These are phyloP conservation scores for Clavulina sp. DNA, from an alignment of 768 basidiomycete genomes.

Conservation along the genomic window DNA sequence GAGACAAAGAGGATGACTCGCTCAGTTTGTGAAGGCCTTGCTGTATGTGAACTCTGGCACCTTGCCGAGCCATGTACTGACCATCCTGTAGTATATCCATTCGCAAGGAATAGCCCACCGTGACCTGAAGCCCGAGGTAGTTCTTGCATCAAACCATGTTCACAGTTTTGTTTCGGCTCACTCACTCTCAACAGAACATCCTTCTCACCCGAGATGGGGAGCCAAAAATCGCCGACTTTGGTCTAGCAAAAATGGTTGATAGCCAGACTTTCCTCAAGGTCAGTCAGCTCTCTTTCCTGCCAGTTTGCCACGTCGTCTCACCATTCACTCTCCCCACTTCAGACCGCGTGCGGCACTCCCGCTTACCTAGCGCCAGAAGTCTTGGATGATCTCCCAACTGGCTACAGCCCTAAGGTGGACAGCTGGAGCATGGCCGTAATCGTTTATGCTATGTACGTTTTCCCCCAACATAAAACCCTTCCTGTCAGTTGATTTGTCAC, in stretches of 20 bases:
- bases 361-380: slow-evolving; percentile 90
- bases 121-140: slow-evolving; percentile 61
- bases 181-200: slow-evolving; percentile 49
- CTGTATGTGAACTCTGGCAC: slow-evolving; percentile 14
- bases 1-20: slow-evolving; percentile 52
- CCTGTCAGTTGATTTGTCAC: too few species aligned
- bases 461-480: too few species aligned
- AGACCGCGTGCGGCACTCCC: slow-evolving; percentile 96
- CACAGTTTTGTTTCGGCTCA: neutral
- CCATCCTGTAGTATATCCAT: slow-evolving; percentile 17
- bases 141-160: neutral
- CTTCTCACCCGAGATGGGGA: slow-evolving; percentile 52
- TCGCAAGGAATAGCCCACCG: slow-evolving; percentile 70
- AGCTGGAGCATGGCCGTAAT: slow-evolving; percentile 96
- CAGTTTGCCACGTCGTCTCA: slow-evolving; percentile 6
- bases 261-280: slow-evolving; percentile 61
- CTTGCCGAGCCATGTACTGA: too few species aligned
- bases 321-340: neutral
- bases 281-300: slow-evolving; percentile 14
- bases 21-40: slow-evolving; percentile 61
- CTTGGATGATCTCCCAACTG: slow-evolving; percentile 32
- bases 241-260: slow-evolving; percentile 82
- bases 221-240: slow-evolving; percentile 94
- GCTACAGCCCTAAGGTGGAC: slow-evolving; percentile 81
- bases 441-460: slow-evolving; percentile 67